phyloP scores from a whole-genome alignment of 2,329 filamentous ascomycete species.

The Cercospora beticola region DNA sequence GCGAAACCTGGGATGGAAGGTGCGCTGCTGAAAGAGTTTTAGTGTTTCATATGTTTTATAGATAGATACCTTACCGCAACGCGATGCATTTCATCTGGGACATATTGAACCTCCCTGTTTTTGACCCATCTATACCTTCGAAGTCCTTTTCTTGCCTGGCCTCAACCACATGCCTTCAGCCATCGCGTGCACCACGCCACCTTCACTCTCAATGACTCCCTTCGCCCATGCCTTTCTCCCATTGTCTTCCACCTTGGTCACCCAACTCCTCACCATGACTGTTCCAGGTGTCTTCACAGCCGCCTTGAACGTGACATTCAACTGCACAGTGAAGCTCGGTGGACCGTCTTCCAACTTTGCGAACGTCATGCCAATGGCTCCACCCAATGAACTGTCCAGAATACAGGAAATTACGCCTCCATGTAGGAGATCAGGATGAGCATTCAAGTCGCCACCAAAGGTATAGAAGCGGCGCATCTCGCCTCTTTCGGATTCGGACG shows the following conservation, averaged over 20 bases:
- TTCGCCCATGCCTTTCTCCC: conserved; percentile 27
- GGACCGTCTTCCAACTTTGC: conserved; percentile 9
- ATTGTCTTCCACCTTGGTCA: conserved; percentile 20
- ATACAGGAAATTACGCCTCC: conserved; percentile 27
- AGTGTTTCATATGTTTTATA: neutral
- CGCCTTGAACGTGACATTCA: conserved; percentile 27
- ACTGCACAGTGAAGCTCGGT: conserved; percentile 27
- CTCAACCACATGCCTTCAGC: conserved; percentile 29
- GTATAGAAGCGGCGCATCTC: conserved; percentile 27
- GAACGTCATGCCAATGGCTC: conserved; percentile 20
- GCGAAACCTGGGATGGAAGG: neutral
- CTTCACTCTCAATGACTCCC: conserved; percentile 25
- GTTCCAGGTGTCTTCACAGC: conserved; percentile 26
- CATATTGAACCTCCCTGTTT: neutral
- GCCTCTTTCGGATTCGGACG: conserved; percentile 16
- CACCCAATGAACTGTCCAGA: conserved; percentile 24
- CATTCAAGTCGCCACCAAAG: conserved; percentile 25
- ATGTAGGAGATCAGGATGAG: conserved; percentile 26
- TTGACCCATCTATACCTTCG: neutral
- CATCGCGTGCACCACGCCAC: conserved; percentile 22
- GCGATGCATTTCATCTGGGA: neutral
- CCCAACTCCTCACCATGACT: conserved; percentile 24
- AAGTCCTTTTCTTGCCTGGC: conserved; percentile 12
- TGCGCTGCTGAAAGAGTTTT: neutral
- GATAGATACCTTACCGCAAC: neutral